Evolutionary conservation across 768 basidiomycete species (phyloP), one percentile per base, ranked within the genome.

Genomic region (Termitomyces sp.): DNA sequence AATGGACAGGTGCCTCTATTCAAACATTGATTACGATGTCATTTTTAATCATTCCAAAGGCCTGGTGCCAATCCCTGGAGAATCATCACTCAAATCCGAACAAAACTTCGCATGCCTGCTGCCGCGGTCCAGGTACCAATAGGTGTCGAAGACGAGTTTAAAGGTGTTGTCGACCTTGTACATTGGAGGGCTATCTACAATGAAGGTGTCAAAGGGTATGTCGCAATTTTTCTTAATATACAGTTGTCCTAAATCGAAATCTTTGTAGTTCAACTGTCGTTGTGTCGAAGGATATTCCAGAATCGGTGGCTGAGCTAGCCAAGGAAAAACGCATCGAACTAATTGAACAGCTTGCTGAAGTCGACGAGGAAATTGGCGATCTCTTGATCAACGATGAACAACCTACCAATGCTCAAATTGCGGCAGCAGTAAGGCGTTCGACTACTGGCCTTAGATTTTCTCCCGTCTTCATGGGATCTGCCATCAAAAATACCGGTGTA

Each of bases 41-140:
- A 21, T 46, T 17, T 37, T 45, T 37, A 52, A 25, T 17, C 44
- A 6, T 8, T 23, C 23, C 30, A 2, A 42, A 93, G 94, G 65
- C 94, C 96, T 56, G 97, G 97, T 50, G 93, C 97, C 21, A 98
- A 98, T 71, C 97, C 97, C 2, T 96, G 92, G 90, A 82, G 94
- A 55, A 94, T 98, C 46, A 84, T 98, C 37, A 79, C 84, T 54
- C 97, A 98, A 69, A 91, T 99, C 57, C 82, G 95, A 54, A 77
- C 85, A 0, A 99, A 98, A 71, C 84, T 99, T 34, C 84, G 88
- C 54, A 94, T 97, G 52, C 79, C 91, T 34, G 95, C 96, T 23
- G 97, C 97, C 9, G 93, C 95, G 17, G 90, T 98, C 11, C 95
- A 98, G 63, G 86, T 98, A 17, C 97, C 96, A 16, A 98, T 99